A percentile compares a stretch with the other conserved stretches of the same genome.
Evolutionary conservation across 208 protist species (phyloP).

Genomic region (Porcisia deanei): DNA sequence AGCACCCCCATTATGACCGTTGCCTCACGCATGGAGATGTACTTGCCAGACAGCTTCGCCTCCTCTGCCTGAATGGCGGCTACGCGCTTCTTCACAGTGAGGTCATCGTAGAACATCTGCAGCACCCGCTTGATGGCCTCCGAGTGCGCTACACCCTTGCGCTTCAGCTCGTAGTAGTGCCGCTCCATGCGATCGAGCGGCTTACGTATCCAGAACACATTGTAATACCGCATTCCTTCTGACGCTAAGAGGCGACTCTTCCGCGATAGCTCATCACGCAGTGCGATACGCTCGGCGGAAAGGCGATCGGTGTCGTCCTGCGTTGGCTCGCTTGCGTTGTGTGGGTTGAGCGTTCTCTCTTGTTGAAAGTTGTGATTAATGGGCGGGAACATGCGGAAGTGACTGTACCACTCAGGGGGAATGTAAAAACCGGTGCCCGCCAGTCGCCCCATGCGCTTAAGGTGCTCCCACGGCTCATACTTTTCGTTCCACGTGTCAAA

Average conservation of each 20-base stretch:
- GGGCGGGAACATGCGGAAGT: constrained; percentile 93
- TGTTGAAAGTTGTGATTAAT: constrained; percentile 90
- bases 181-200: constrained; percentile 92
- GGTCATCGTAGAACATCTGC: constrained; percentile 75
- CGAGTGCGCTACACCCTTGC: constrained; percentile 68
- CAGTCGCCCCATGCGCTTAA: constrained; percentile 88
- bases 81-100: constrained; percentile 84
- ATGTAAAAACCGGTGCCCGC: constrained; percentile 93
- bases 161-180: constrained; percentile 82
- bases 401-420: constrained; percentile 91
- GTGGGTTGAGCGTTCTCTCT: constrained; percentile 90
- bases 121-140: constrained; percentile 82
- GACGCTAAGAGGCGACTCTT: constrained; percentile 85
- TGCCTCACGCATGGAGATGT: constrained; percentile 91
- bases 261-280: constrained; percentile 81
- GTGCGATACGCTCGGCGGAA: constrained; percentile 57
- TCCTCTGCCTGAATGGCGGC: constrained; percentile 88
- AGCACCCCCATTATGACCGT: constrained; percentile 84
- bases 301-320: constrained; percentile 66
- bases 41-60: constrained; percentile 87
- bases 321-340: constrained; percentile 75
- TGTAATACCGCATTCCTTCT: constrained; percentile 93
- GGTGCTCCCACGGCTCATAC: constrained; percentile 92
- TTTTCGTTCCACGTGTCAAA: constrained; percentile 91
- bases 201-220: constrained; percentile 92